These are phyloP conservation scores for Gnomoniopsis smithogilvyi DNA, from an alignment of 2,329 filamentous ascomycete genomes.

Conservation along the genomic window DNA sequence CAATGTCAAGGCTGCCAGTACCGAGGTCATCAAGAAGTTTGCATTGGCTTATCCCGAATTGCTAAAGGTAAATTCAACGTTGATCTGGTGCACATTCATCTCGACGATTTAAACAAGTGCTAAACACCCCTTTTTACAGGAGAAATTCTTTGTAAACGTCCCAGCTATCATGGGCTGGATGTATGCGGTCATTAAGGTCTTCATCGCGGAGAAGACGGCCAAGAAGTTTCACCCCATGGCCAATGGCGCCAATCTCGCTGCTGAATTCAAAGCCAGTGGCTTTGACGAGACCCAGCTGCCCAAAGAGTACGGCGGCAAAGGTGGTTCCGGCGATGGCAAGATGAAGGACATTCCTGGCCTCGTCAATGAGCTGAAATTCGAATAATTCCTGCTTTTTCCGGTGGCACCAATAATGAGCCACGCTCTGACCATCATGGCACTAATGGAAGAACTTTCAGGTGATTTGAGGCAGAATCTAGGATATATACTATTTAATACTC, in stretches of 20 bases:
- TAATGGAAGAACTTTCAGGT: no score
- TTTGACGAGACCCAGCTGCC: constrained; percentile 64
- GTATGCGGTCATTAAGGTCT: constrained; percentile 71
- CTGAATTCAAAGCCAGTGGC: constrained; percentile 53
- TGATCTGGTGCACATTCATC: no score
- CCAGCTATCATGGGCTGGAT: constrained; percentile 89
- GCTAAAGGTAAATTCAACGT: constrained; percentile 48
- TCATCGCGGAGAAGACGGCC: constrained; percentile 69
- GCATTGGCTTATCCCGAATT: constrained; percentile 85
- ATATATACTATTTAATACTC: no score
- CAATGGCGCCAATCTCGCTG: constrained; percentile 67
- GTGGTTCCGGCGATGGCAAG: constrained; percentile 25
- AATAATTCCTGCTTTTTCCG: constrained; percentile 4
- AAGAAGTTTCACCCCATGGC: constrained; percentile 74
- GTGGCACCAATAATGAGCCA: no score
- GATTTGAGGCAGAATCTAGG: no score
- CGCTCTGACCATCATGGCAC: no score
- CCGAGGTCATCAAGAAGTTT: constrained; percentile 79
- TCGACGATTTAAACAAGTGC: not conserved
- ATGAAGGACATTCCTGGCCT: constrained; percentile 16
- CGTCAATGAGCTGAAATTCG: constrained; percentile 15
- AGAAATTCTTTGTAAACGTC: constrained; percentile 97
- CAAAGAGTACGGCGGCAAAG: constrained; percentile 75
- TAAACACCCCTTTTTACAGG: constrained; percentile 21
- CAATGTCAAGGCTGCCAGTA: constrained; percentile 70